Percentiles rank a stretch among this genome's conserved stretches.
Evolutionary conservation across 2,329 filamentous ascomycete genomes (phyloP).

Genomic region (Talaromyces sp.): DNA sequence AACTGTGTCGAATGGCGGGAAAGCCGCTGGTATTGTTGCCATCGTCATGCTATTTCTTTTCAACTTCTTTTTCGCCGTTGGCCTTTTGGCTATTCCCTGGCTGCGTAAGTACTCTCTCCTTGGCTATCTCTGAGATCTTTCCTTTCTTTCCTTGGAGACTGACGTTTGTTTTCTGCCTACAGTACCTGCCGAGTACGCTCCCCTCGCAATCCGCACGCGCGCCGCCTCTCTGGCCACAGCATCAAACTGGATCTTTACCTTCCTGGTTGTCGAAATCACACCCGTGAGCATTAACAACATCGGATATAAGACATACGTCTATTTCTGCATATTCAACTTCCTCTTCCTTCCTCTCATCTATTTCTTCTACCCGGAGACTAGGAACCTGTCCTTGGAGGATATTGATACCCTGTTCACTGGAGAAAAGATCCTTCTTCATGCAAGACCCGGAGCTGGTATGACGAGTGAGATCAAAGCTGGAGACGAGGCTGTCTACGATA

Average conservation of each 20-base stretch:
- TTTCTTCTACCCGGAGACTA: conserved; percentile 13
- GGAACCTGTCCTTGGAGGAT: conserved; percentile 7
- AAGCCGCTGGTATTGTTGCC: conserved; percentile 10
- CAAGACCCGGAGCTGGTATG: not conserved
- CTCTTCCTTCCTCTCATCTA: conserved; percentile 11
- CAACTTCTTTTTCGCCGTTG: conserved; percentile 12
- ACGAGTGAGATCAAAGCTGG: not conserved
- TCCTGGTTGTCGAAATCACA: conserved; percentile 10
- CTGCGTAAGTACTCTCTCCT: not conserved
- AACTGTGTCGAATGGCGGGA: not conserved
- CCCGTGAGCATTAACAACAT: conserved; percentile 11
- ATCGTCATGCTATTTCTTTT: conserved; percentile 6
- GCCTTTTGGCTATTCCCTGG: conserved; percentile 7
- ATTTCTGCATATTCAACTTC: conserved; percentile 8
- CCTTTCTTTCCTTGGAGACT: not conserved
- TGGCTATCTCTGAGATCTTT: not conserved
- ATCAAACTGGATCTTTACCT: not conserved
- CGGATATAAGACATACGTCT: conserved; percentile 9
- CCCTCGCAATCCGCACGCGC: conserved; percentile 10
- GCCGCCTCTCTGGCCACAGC: not conserved
- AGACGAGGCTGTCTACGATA: not conserved
- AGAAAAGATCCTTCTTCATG: conserved; percentile 6
- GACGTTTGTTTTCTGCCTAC: not conserved
- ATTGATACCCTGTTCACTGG: conserved; percentile 11
- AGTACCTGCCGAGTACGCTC: conserved; percentile 11